phyloP scores from a whole-genome alignment of 108 stramenopile species.

The Nitzschia sp. region DNA sequence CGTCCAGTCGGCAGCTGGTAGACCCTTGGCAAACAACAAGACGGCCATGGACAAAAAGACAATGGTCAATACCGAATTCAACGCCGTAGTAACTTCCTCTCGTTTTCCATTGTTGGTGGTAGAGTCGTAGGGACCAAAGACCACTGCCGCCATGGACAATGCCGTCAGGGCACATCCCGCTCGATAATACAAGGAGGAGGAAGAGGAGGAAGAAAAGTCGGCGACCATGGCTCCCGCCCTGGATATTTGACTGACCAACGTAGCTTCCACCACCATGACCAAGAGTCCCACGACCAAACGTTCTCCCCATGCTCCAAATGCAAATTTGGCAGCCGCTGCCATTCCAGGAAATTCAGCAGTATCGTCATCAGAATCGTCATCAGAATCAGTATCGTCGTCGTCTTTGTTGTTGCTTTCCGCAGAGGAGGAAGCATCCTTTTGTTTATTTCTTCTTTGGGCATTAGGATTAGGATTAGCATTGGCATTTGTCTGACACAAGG shows the following conservation, averaged over 20 bases:
- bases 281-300: background rate
- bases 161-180: constrained; percentile 14
- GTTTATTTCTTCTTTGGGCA: no score
- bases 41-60: constrained; percentile 5
- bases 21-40: constrained; percentile 5
- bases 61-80: constrained; percentile 7
- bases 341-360: background rate
- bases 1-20: constrained; percentile 8
- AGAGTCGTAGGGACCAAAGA: constrained; percentile 2
- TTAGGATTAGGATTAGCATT: no score
- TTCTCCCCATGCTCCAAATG: background rate
- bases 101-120: background rate
- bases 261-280: constrained; percentile 10
- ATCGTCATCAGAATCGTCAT: background rate
- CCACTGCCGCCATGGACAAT: constrained; percentile 7
- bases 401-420: background rate
- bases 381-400: background rate
- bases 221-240: constrained; percentile 15
- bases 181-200: constrained; percentile 1
- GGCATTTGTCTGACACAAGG: background rate
- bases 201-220: background rate
- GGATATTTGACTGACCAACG: constrained; percentile 23
- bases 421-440: background rate
- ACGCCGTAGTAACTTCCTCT: background rate
- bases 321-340: background rate